Evolutionary conservation across 73 alveolate species (phyloP).

Genomic region (Stentor roeselii): DNA sequence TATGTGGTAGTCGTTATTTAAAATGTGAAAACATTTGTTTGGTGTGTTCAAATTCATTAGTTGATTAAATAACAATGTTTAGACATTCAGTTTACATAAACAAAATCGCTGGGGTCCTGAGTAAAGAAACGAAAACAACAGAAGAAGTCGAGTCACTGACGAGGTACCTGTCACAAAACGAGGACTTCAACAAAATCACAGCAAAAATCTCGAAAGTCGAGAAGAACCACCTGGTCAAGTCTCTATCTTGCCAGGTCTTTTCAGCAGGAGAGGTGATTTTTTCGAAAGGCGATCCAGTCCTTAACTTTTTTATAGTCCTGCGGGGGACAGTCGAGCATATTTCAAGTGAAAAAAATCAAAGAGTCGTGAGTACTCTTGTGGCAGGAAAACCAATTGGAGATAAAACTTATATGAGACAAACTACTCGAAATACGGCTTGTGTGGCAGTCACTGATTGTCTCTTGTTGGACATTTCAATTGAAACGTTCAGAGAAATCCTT

Average conservation of each 20-base stretch:
- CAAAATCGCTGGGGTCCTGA: background rate
- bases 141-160: background rate
- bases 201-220: background rate
- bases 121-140: background rate
- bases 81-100: background rate
- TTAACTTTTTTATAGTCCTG: background rate
- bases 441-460: background rate
- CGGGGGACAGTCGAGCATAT: background rate
- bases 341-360: background rate
- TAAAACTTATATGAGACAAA: background rate
- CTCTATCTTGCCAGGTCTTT: background rate
- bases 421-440: background rate
- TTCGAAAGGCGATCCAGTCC: background rate
- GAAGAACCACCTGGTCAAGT: background rate
- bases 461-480: background rate
- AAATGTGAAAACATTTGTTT: background rate
- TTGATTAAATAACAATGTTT: background rate
- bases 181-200: background rate
- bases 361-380: background rate
- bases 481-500: background rate
- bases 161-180: background rate
- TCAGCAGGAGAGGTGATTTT: conserved; percentile 1
- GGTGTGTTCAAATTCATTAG: too few relatives aligned
- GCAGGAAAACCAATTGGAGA: background rate
- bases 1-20: background rate